Conservation (phyloP, 1,284 basidiomycete species). For the Ceratobasidium sp. region DNA sequence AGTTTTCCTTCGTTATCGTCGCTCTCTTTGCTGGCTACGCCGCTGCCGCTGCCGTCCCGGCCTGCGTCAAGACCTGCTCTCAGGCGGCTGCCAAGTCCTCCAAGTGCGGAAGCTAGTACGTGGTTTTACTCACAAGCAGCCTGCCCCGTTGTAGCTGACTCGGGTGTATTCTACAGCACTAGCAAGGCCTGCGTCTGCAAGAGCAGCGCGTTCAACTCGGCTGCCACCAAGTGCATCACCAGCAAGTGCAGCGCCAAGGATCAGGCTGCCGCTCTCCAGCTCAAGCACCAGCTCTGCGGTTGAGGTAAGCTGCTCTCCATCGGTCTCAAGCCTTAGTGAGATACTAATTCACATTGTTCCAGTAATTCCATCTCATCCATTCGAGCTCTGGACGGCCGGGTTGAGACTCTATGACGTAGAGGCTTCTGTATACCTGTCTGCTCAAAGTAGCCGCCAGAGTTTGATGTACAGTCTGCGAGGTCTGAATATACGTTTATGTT, state of each 20-base stretch:
- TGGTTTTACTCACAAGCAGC: neutral
- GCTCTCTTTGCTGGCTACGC: slow-evolving; percentile 23
- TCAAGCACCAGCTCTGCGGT: slow-evolving; percentile 12
- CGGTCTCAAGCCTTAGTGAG: neutral
- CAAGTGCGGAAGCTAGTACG: slow-evolving; percentile 12
- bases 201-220: neutral
- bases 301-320: neutral
- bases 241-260: slow-evolving; percentile 13
- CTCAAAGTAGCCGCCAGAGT: neutral
- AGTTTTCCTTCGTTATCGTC: slow-evolving; percentile 5
- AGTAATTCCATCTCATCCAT: neutral
- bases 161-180: neutral
- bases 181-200: slow-evolving; percentile 18
- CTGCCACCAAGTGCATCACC: neutral
- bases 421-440: neutral
- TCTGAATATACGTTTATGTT: neutral
- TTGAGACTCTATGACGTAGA: slow-evolving; percentile 13
- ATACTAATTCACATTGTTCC: neutral
- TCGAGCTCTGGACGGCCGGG: neutral
- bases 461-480: neutral
- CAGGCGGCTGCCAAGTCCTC: slow-evolving; percentile 1
- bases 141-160: neutral
- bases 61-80: slow-evolving; percentile 8
- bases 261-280: slow-evolving; percentile 8
- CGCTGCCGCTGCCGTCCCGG: neutral